Conservation (phyloP, 495 filamentous ascomycete species). For the Penicillium waksmanii region DNA sequence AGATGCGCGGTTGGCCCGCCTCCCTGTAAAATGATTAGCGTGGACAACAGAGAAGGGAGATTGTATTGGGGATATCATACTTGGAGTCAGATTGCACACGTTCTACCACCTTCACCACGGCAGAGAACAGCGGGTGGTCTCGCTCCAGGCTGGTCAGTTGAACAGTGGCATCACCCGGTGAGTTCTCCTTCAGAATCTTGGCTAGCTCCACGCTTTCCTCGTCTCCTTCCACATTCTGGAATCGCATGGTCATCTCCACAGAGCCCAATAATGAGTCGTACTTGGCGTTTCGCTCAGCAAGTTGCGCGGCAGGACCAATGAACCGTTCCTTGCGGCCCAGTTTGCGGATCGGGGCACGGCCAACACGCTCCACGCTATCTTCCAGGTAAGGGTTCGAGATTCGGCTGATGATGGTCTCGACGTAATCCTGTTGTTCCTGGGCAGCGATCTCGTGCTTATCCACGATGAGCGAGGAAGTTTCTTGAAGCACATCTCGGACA, state of each 20-base stretch:
- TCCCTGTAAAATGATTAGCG: conserved; percentile 19
- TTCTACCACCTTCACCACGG: conserved; percentile 72
- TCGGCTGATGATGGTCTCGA: conserved; percentile 85
- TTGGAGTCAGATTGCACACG: conserved; percentile 68
- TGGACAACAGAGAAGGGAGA: conserved; percentile 2
- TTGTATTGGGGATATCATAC: conserved; percentile 28
- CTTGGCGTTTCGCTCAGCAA: conserved; percentile 76
- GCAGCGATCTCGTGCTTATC: conserved; percentile 79
- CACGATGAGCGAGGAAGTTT: conserved; percentile 84
- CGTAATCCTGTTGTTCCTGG: conserved; percentile 84
- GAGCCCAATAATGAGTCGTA: conserved; percentile 71
- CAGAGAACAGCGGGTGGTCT: conserved; percentile 70
- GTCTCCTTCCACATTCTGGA: conserved; percentile 89
- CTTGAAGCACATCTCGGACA: conserved; percentile 73
- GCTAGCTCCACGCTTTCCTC: conserved; percentile 83
- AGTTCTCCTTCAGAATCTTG: conserved; percentile 74
- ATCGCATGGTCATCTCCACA: conserved; percentile 84
- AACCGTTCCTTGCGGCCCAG: conserved; percentile 91
- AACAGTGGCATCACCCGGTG: conserved; percentile 66
- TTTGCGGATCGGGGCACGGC: conserved; percentile 92
- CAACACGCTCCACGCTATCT: conserved; percentile 92
- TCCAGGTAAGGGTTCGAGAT: conserved; percentile 95
- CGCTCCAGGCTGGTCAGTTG: conserved; percentile 76
- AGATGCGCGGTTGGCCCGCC: conserved; percentile 35
- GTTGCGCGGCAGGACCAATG: conserved; percentile 84